phyloP scores from a whole-genome alignment of 2,329 filamentous ascomycete genomes.

The Fusarium pseudograminearum region DNA sequence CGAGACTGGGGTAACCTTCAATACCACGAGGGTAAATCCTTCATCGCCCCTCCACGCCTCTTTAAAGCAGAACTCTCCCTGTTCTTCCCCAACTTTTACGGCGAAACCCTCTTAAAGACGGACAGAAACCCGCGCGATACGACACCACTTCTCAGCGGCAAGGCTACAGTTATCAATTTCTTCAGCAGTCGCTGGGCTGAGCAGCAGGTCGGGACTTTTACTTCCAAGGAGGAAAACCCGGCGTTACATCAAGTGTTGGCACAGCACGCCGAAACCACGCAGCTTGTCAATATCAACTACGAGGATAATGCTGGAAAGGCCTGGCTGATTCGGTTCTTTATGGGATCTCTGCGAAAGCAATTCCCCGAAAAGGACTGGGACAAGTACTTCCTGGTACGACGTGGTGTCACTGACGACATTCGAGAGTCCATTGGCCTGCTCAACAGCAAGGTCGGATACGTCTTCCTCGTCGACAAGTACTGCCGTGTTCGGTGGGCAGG shows the following conservation, averaged over 20 bases:
- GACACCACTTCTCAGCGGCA: constrained; percentile 78
- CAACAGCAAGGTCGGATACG: constrained; percentile 93
- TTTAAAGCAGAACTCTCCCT: constrained; percentile 86
- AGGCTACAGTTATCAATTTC: constrained; percentile 81
- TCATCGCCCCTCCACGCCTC: constrained; percentile 83
- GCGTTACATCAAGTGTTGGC: constrained; percentile 73
- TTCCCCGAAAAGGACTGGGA: constrained; percentile 66
- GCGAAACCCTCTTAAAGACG: constrained; percentile 76
- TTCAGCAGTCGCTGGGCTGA: constrained; percentile 90
- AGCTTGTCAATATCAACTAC: constrained; percentile 88
- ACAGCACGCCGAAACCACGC: constrained; percentile 66
- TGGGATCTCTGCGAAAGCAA: constrained; percentile 63
- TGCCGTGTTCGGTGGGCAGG: constrained; percentile 96
- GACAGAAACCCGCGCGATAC: constrained; percentile 71
- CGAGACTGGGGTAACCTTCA: constrained; percentile 91
- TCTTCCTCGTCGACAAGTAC: constrained; percentile 87
- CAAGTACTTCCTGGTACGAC: constrained; percentile 71
- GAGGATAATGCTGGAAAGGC: constrained; percentile 82
- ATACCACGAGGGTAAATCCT: constrained; percentile 90
- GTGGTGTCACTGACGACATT: constrained; percentile 70
- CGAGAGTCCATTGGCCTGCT: constrained; percentile 75
- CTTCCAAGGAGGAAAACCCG: constrained; percentile 73
- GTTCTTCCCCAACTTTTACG: constrained; percentile 93
- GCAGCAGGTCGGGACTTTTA: constrained; percentile 80
- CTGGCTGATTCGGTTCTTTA: constrained; percentile 68